Conservation (phyloP, 352 stramenopile species). For the Halophytophthora polymorphica region DNA sequence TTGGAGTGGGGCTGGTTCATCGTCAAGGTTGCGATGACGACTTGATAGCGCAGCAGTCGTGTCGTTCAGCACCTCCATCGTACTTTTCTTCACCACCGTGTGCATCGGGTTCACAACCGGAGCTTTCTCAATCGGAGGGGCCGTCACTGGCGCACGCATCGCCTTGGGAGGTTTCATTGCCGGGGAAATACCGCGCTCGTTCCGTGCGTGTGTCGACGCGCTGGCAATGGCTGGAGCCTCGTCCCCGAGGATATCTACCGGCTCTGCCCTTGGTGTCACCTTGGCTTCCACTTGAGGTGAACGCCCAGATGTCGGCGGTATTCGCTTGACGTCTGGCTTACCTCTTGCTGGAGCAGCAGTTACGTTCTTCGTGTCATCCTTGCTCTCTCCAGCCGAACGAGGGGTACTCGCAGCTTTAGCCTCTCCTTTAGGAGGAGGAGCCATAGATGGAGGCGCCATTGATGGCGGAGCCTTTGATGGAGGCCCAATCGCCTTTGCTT, state of each 20-base stretch:
- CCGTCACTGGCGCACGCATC: slow-evolving; percentile 9
- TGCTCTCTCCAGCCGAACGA: slow-evolving; percentile 17
- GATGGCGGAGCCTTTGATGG: slow-evolving; percentile 14
- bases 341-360: slow-evolving; percentile 9
- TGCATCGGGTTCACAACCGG: slow-evolving; percentile 26
- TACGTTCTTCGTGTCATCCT: slow-evolving; percentile 12
- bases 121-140: slow-evolving; percentile 20
- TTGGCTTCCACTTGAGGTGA: slow-evolving; percentile 24
- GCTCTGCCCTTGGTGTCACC: slow-evolving; percentile 18
- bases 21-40: slow-evolving; percentile 23
- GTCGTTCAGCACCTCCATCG: slow-evolving; percentile 71
- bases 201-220: slow-evolving; percentile 1
- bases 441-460: slow-evolving; percentile 2
- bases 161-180: slow-evolving; percentile 19
- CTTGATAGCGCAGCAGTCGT: slow-evolving; percentile 38
- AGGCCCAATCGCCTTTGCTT: slow-evolving; percentile 19
- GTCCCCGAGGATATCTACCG: slow-evolving; percentile 47
- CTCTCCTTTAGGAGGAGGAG: slow-evolving; percentile 18
- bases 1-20: slow-evolving; percentile 13
- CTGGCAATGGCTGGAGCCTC: slow-evolving; percentile 9
- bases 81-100: slow-evolving; percentile 50
- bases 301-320: slow-evolving; percentile 14
- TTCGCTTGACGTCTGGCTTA: slow-evolving; percentile 30
- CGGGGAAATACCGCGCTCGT: slow-evolving; percentile 4
- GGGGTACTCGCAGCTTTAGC: slow-evolving; percentile 15